phyloP scores from a whole-genome alignment of 2,329 filamentous ascomycete genomes.

The Penicillium sp. region DNA sequence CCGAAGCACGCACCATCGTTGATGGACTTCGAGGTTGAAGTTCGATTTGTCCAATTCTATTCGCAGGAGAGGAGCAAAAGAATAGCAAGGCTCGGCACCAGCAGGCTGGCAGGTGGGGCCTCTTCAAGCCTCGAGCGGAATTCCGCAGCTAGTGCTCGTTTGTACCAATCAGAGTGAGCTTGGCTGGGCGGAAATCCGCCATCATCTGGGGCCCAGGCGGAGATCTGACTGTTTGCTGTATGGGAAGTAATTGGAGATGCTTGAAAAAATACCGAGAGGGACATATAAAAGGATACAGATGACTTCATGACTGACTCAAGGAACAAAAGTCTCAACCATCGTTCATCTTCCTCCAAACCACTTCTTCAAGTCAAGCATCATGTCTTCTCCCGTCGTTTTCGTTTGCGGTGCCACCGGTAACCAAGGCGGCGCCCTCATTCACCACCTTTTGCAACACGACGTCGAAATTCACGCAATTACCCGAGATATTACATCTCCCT shows the following conservation, averaged over 20 bases:
- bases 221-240: not conserved
- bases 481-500: constrained; percentile 26
- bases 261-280: not conserved
- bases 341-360: not conserved
- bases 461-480: constrained; percentile 38
- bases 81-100: not conserved
- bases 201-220: not conserved
- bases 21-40: not conserved
- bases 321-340: not conserved
- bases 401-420: constrained; percentile 35
- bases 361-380: not conserved
- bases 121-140: constrained; percentile 10
- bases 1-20: constrained; percentile 32
- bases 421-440: constrained; percentile 32
- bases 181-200: constrained; percentile 5
- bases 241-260: not conserved
- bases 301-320: too few relatives aligned
- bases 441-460: constrained; percentile 29
- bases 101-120: not conserved
- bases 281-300: not conserved
- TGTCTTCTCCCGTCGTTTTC: constrained; percentile 24
- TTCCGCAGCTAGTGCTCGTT: constrained; percentile 15
- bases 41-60: too few relatives aligned
- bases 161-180: constrained; percentile 8
- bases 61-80: not conserved